Base-by-base conservation (phyloP, 495 filamentous ascomycete genomes). In the Annulohypoxylon moriforme region DNA sequence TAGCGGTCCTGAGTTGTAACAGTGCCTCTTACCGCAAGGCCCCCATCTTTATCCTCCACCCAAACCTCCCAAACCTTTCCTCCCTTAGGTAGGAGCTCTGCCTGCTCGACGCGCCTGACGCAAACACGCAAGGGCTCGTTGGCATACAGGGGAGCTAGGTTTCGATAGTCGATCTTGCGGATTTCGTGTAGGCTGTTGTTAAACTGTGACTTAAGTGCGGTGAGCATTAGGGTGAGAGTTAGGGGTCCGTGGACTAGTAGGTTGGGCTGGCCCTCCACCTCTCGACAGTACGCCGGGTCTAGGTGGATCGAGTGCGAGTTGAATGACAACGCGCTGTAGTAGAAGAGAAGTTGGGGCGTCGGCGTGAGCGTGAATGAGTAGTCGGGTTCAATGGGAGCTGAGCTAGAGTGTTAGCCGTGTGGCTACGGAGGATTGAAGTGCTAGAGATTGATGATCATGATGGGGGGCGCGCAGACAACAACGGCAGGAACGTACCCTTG, bases 271-370 rank as follows among this genome's bases (percentile, higher is more conserved):
- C 91, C 92, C 78, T 98, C 95, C 1, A 88, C 80, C 29, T 87
- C 81, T 18, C 85, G 85, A 20, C 89, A 89, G 80, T 93, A 97
- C 14, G 82, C 63, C 3, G 84, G 86, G 76, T 97, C 92, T n/a
- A 96, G 84, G 73, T 97, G 94, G 63, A 97, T 96, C 5, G 84
- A 81, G 75, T 97, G 94, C 5, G 93, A 91, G 77, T 97, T 97
- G 85, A 91, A 93, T 4, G 90, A 93, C 16, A 97, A 85, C 0
- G 92, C 92, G 29, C 89, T 93, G 81, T 91, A 97, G n/a, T 92
- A 89, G 79, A 94, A 95, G 29, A 97, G 86, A 0, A 97, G 83
- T 22, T 85, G 80, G 3, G 85, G 80, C 14, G 88, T 89, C 0
- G 93, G 92, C 0, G 74, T 81, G 14, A 96, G 81, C 1, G 78